Conservation (phyloP, 83 land plant species). For the Larix sibirica region DNA sequence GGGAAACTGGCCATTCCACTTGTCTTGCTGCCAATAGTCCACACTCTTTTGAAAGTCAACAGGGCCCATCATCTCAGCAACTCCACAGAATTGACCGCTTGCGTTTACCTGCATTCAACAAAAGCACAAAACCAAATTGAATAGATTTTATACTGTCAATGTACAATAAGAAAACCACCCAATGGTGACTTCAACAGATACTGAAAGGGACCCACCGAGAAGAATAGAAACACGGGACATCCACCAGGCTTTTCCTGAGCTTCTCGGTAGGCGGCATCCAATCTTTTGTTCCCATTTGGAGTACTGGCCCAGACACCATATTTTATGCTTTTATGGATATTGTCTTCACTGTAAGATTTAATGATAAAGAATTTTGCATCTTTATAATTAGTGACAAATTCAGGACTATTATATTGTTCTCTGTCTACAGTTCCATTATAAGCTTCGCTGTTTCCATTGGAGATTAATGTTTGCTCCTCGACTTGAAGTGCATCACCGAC, state of each 20-base stretch:
- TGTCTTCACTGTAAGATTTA: conserved; percentile 72
- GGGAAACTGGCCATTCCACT: conserved; percentile 56
- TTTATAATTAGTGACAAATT: conserved; percentile 30
- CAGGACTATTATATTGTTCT: conserved; percentile 36
- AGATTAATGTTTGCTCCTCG: background rate
- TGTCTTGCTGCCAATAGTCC: conserved; percentile 56
- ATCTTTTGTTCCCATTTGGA: conserved; percentile 80
- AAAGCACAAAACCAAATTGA: background rate
- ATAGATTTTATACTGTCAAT: background rate
- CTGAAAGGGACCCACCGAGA: conserved; percentile 56
- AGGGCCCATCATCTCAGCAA: conserved; percentile 51
- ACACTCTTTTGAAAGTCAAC: conserved; percentile 49
- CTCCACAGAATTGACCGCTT: conserved; percentile 56
- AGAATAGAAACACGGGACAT: conserved; percentile 82
- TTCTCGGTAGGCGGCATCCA: conserved; percentile 74
- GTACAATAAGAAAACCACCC: background rate
- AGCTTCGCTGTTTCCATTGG: background rate
- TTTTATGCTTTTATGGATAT: conserved; percentile 71
- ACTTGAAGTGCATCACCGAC: too few relatives aligned
- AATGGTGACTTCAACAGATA: too few relatives aligned
- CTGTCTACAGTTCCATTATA: conserved; percentile 10
- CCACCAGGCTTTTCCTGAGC: conserved; percentile 50
- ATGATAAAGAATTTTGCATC: conserved; percentile 41
- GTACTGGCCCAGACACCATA: conserved; percentile 84
- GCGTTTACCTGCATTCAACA: conserved; percentile 36